Evolutionary conservation across 2,329 filamentous ascomycete species (phyloP).

Genomic region (Sarocladium strictum): DNA sequence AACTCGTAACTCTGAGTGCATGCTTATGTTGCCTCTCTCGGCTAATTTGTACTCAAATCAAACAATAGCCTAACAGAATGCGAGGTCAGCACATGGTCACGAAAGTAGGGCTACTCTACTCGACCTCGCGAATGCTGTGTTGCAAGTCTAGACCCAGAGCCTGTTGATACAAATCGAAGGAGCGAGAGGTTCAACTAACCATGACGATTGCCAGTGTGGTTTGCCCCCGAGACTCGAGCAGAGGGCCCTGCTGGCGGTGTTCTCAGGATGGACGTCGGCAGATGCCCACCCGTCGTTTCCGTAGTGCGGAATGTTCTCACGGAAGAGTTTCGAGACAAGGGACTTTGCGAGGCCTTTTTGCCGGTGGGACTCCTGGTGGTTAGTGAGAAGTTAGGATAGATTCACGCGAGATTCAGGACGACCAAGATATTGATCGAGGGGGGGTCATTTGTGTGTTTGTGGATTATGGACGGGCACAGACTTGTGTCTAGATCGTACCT

Average conservation of each 20-base stretch:
- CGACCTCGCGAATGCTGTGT: no score
- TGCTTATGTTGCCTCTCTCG: neutral
- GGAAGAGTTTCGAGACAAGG: slow-evolving; percentile 52
- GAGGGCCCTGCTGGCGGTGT: slow-evolving; percentile 54
- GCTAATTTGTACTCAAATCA: neutral
- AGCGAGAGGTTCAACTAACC: slow-evolving; percentile 36
- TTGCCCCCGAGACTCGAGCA: slow-evolving; percentile 56
- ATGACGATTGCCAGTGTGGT: slow-evolving; percentile 50
- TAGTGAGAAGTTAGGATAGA: neutral
- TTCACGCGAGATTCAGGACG: neutral
- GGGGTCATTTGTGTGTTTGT: neutral
- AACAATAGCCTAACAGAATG: neutral
- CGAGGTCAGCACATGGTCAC: neutral
- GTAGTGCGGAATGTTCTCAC: slow-evolving; percentile 39
- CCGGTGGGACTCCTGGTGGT: slow-evolving; percentile 44
- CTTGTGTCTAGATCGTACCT: slow-evolving; percentile 27
- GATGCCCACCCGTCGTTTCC: slow-evolving; percentile 47
- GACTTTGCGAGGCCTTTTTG: slow-evolving; percentile 58
- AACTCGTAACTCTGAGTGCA: neutral
- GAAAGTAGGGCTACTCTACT: neutral
- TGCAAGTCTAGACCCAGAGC: neutral
- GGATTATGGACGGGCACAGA: neutral
- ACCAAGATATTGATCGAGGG: neutral
- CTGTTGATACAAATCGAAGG: neutral
- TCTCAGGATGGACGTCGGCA: slow-evolving; percentile 59